Percentiles rank a stretch among this genome's conserved stretches.
phyloP scores from a whole-genome alignment of 2,329 filamentous ascomycete genomes.

The Simplicillium sp. region DNA sequence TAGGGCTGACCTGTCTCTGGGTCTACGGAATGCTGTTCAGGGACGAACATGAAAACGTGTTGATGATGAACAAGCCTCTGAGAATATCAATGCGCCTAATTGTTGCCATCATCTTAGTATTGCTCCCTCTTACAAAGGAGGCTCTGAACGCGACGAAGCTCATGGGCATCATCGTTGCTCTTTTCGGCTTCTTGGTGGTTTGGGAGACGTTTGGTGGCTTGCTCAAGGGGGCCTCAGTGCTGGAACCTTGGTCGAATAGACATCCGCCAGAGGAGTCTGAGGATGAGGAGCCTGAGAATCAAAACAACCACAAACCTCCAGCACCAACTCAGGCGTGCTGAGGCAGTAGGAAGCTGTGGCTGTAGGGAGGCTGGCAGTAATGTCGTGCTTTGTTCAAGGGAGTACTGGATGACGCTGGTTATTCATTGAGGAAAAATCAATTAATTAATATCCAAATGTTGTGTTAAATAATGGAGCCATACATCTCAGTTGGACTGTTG shows the following conservation, averaged over 20 bases:
- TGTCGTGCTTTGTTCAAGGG: too few species aligned
- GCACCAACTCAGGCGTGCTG: too few species aligned
- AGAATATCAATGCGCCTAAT: slow-evolving; percentile 24
- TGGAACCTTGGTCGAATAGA: slow-evolving; percentile 22
- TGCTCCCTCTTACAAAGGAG: slow-evolving; percentile 24
- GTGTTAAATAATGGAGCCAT: too few species aligned
- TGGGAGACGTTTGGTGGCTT: slow-evolving; percentile 33
- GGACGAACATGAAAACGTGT: slow-evolving; percentile 22
- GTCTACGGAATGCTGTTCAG: slow-evolving; percentile 29
- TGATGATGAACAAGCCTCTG: slow-evolving; percentile 22
- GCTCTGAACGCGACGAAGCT: slow-evolving; percentile 21
- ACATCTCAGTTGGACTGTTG: too few species aligned
- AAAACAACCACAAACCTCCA: too few species aligned
- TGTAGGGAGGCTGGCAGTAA: too few species aligned
- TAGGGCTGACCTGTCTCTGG: slow-evolving; percentile 34
- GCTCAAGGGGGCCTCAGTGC: slow-evolving; percentile 16
- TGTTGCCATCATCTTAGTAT: slow-evolving; percentile 19
- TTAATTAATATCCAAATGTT: too few species aligned
- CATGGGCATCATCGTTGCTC: slow-evolving; percentile 30
- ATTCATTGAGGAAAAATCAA: too few species aligned
- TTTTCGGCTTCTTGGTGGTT: slow-evolving; percentile 29
- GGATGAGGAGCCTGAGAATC: too few species aligned
- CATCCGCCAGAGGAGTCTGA: slow-evolving; percentile 13
- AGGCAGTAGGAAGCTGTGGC: too few species aligned
- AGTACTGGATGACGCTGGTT: too few species aligned